Conservation (phyloP, 2,329 filamentous ascomycete genomes). For the Hypoxylon rubiginosum region DNA sequence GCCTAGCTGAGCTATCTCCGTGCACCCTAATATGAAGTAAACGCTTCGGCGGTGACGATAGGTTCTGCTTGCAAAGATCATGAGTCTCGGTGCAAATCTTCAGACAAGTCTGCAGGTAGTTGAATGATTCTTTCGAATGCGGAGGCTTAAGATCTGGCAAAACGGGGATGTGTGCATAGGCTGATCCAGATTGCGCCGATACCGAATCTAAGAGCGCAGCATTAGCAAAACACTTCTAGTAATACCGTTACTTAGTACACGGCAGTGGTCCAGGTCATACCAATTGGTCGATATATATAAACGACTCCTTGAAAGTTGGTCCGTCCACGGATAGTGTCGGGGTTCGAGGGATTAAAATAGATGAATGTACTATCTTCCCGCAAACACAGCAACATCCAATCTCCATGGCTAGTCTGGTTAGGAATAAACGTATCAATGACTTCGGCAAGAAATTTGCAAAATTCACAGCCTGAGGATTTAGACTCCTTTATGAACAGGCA, state of each 20-base stretch:
- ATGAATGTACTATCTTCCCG: constrained; percentile 8
- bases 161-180: constrained; percentile 11
- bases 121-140: constrained; percentile 13
- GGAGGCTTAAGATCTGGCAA: constrained; percentile 12
- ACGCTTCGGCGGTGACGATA: constrained; percentile 14
- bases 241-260: neutral
- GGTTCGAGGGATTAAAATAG: constrained; percentile 6
- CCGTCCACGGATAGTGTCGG: neutral
- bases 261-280: constrained; percentile 4
- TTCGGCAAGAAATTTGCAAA: constrained; percentile 8
- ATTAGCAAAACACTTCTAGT: neutral
- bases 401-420: constrained; percentile 2
- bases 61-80: constrained; percentile 8
- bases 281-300: constrained; percentile 12
- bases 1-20: neutral
- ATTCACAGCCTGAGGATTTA: constrained; percentile 10
- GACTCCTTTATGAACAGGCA: constrained; percentile 9
- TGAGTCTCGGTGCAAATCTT: constrained; percentile 17
- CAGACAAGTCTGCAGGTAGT: constrained; percentile 13
- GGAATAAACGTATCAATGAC: constrained; percentile 8
- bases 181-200: neutral
- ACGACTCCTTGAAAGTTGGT: constrained; percentile 7
- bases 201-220: constrained; percentile 1
- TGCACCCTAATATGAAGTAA: constrained; percentile 4
- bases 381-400: constrained; percentile 1